Base-by-base conservation (phyloP, 2,329 filamentous ascomycete species). In the Exserohilum turcica region DNA sequence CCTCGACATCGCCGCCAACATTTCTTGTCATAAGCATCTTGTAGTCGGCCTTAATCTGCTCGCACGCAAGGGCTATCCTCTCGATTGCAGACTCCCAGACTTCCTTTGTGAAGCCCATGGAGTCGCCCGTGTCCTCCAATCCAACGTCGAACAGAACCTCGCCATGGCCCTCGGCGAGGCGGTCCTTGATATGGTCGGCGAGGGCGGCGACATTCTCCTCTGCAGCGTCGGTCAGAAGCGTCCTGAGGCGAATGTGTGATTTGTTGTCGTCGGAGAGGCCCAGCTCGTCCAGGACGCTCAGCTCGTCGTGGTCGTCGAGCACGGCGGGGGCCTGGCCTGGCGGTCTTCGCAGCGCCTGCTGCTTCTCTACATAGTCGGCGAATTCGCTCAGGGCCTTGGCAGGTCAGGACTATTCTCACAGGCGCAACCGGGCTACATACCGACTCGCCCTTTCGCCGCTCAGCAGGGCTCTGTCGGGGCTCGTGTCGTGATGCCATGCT, bases 311-410 rank as follows among this genome's bases (percentile, higher is more conserved):
- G 60, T 94, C 87, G 66, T 90, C 84, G 47, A 70, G 66, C 28
- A 65, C 70, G 35, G 73, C 71, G 57, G 52, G 63, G 46, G 43
- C 71, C 27, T 73, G 64, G 49, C 73, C 67, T 13, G 78, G 73
- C 35, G 74, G 72, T 36, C 76, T 76, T 40, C 89, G 87, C 43
- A 87, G 77, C 12, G 87, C 86, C 75, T 97, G 94, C 74, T 97
- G 92, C 73, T 92, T 89, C 75, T 97, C 92, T 61, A 97, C 94
- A 69, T 97, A 97, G 69, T 99, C 94, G 74, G 92, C 92, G 73
- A 99, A 99, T 67, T 97, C 94, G 79, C 90, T 94, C 50, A 99
- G 83, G 10, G 93, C 92, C 84, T 87, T 32, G 19, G 3, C 38
- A 6, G 8, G 13, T 45, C 8, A 21, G 39, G 18, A 35, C 5